phyloP scores from a whole-genome alignment of 768 basidiomycete species.

The Suillus variegatus region DNA sequence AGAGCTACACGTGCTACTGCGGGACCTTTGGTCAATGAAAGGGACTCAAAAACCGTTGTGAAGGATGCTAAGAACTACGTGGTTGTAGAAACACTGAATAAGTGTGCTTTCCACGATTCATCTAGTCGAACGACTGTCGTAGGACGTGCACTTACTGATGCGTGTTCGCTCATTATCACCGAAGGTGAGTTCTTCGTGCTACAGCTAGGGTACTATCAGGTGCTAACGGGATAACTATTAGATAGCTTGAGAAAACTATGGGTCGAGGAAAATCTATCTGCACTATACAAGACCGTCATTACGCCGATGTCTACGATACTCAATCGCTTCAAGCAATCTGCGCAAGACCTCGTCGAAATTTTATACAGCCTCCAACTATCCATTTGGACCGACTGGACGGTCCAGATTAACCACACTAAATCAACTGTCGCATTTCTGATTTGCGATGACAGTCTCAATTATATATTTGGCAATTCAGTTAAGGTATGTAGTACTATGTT shows the following conservation, averaged over 20 bases:
- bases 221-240: not conserved
- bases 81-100: not conserved
- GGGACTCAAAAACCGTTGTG: accelerated
- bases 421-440: not conserved
- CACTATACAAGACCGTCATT: not conserved
- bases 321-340: not conserved
- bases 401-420: not conserved
- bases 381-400: not conserved
- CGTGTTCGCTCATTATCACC: not conserved
- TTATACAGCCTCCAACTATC: not conserved
- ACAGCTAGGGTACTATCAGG: too few species aligned
- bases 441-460: not conserved
- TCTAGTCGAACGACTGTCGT: not conserved
- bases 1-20: not conserved
- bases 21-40: not conserved
- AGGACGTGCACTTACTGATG: not conserved
- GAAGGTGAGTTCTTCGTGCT: not conserved
- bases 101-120: not conserved
- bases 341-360: not conserved
- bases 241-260: not conserved
- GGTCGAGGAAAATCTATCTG: not conserved
- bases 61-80: not conserved
- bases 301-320: not conserved
- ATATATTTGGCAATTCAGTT: not conserved
- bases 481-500: not conserved